phyloP scores from a whole-genome alignment of 257 asterid genomes.

The Thymus mandschuricus region DNA sequence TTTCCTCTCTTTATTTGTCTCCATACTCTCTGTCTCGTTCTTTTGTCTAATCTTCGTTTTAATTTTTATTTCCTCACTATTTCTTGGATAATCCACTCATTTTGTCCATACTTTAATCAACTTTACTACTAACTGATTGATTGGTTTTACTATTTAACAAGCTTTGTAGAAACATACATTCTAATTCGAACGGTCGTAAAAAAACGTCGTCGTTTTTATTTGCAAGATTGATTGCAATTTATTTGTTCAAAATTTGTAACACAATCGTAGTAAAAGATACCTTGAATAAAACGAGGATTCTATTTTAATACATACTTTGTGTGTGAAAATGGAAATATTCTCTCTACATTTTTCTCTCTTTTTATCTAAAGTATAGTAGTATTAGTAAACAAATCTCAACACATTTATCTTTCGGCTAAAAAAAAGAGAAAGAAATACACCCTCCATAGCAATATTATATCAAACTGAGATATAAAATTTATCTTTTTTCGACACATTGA shows the following conservation, averaged over 20 bases:
- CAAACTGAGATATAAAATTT: too few relatives aligned
- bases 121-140: not conserved
- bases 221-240: too few relatives aligned
- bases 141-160: not conserved
- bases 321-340: not conserved
- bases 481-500: too few relatives aligned
- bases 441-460: too few relatives aligned
- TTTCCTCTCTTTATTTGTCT: constrained; percentile 13
- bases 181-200: too few relatives aligned
- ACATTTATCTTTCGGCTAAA: not conserved
- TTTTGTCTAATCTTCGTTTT: constrained; percentile 7
- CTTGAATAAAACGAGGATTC: too few relatives aligned
- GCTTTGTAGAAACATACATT: not conserved
- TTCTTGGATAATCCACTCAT: constrained; percentile 32
- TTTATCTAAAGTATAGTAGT: not conserved
- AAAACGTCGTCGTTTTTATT: too few relatives aligned
- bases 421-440: not conserved
- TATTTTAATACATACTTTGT: too few relatives aligned
- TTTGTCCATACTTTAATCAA: constrained; percentile 14
- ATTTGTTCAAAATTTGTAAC: too few relatives aligned
- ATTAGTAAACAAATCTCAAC: too few relatives aligned
- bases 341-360: not conserved
- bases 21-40: constrained; percentile 29
- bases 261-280: too few relatives aligned
- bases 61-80: not conserved